Conservation (phyloP, 805 yeast genomes). For the Teunomyces atbi region DNA sequence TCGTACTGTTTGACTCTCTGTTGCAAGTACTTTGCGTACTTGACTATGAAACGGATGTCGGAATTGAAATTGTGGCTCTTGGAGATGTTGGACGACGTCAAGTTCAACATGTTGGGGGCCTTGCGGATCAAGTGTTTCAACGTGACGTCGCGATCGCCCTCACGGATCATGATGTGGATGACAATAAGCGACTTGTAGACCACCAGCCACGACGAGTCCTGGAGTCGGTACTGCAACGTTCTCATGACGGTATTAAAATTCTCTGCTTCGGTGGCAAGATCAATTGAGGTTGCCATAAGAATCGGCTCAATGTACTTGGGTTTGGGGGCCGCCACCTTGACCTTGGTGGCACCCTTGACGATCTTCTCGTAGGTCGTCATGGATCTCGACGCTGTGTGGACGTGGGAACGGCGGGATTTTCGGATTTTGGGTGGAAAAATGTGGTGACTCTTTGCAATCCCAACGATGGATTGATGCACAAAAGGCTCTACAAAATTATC, state of each 20-base stretch:
- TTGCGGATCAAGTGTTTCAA: constrained; percentile 55
- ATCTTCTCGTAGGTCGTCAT: constrained; percentile 72
- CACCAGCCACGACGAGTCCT: constrained; percentile 87
- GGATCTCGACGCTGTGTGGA: neutral
- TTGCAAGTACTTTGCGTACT: constrained; percentile 70
- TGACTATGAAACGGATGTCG: constrained; percentile 56
- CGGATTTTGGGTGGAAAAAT: neutral
- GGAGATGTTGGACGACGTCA: constrained; percentile 36
- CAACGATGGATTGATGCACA: neutral
- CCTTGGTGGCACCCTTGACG: constrained; percentile 58
- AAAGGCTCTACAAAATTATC: neutral
- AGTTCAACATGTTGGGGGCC: constrained; percentile 49
- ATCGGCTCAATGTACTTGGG: constrained; percentile 95
- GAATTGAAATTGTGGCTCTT: constrained; percentile 35
- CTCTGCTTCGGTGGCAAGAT: constrained; percentile 39
- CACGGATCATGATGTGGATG: constrained; percentile 86
- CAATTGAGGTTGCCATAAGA: constrained; percentile 61
- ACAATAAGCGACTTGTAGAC: constrained; percentile 85
- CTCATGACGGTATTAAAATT: constrained; percentile 70
- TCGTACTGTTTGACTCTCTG: constrained; percentile 68
- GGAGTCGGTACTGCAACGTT: constrained; percentile 58
- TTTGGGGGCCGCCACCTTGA: constrained; percentile 92
- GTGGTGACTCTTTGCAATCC: neutral
- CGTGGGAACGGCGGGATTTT: constrained; percentile 1
- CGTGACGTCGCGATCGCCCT: constrained; percentile 80